Base-by-base conservation (phyloP, 2,329 filamentous ascomycete species). In the Tolypocladium inflatum region DNA sequence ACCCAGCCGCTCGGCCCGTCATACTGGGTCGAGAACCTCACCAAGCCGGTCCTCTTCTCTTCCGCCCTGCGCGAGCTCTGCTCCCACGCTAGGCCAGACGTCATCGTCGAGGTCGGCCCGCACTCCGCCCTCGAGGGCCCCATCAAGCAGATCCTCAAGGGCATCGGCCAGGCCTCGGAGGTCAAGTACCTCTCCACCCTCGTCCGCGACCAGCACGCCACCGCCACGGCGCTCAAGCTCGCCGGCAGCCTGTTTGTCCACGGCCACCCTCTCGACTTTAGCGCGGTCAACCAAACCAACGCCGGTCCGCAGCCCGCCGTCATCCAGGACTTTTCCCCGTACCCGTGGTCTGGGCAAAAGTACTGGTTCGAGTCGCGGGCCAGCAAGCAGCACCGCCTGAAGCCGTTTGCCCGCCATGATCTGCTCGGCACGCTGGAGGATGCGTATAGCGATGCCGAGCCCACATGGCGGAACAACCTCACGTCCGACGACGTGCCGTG, bases 401-500 rank as follows among this genome's bases (percentile, higher is more conserved):
- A 74, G 58, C 69, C 68, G 1, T 71, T 70, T 26, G 65, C 67
- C 1, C 71, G 76, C 1, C 76, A 76, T 58, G 77, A 80, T 42
- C 68, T 82, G 2, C 70, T 82, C 2, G 80, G 80, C 6, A 68
- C 73, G 1, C 64, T 75, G 30, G 75, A 74, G 13, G 73, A 76
- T 59, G 73, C 73, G 52, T 78, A 71, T 17, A 78, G 69, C 54
- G 74, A 77, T 11, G 61, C 74, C 2, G 76, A 79, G 63, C 77
- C 77, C 0, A 75, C 70, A 0, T 82, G 79, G 79, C 71, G 78
- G 42, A 80, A 79, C 58, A 71, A 77, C 30, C 64, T 81, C 37
- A 72, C 72, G 13, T 62, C 76, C 1, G 76, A 79, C 43, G 77
- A 81, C 58, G 64, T 80, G 0, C 80, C 85, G 1, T 87, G 85